Evolutionary conservation across 1,284 basidiomycete genomes (phyloP), one percentile per base, ranked within the genome.

Genomic region (Boletellus deceptivus): DNA sequence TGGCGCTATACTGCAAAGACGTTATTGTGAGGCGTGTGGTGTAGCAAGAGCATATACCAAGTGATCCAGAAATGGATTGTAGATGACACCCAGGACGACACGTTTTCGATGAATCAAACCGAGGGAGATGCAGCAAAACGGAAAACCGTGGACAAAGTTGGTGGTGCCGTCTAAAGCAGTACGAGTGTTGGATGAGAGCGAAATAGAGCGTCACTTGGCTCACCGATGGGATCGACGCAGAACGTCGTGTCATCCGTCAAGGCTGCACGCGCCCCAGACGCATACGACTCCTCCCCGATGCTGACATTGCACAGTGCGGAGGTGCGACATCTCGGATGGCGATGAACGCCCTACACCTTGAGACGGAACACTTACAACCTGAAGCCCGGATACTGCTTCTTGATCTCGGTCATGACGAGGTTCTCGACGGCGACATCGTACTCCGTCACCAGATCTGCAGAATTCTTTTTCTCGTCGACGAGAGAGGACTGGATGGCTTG

Each of bases 141-240:
- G 93, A 65, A 95, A 94, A n/a, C 87, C 88, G 60, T 95, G 86
- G 27, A 98, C 84, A 66, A 98, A 98, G 74, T 98, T 98, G 50
- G 93, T 97, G 0, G 93, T 98, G 2, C 91, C 90, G 66, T 92
- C 89, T 87, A 39, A 22, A 45, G 24, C 34, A 35, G 34, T 16
- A 2, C 34, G 34, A 35, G 6, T 16, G 34, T 35, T n/a, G 16
- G n/a, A 17, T 6, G 37, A 34, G 14, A 25, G 24, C 16, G 11
- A 16, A 18, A 37, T 3, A 29, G 29, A 29, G 9, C 1, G 17
- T 27, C 4, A 10, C 35, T 4, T 6, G 33, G 16, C 42, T 52
- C 11, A 64, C 86, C 86, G 54, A 91, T 91, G 25, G 91, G 90
- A 68, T 91, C 87, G 20, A 97, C 92, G 67, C 94, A 93, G 72